Evolutionary conservation across 495 filamentous ascomycete species (phyloP).

Genomic region (Hyaloscypha bicolor): DNA sequence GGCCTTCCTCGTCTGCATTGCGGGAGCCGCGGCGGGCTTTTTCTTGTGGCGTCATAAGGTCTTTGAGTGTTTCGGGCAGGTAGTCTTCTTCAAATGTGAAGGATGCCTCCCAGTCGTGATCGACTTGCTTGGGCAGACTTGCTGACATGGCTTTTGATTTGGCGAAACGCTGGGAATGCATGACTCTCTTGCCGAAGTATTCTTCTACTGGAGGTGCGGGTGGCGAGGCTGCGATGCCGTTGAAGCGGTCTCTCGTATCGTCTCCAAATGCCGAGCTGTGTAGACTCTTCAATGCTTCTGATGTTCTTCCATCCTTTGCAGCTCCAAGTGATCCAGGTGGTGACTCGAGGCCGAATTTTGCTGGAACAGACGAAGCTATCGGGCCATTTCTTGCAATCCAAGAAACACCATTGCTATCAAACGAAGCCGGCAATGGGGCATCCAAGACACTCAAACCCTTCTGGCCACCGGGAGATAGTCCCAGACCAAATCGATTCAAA

Average conservation of each 20-base stretch:
- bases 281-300: conserved; percentile 75
- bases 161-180: conserved; percentile 82
- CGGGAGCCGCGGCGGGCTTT: conserved; percentile 82
- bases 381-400: conserved; percentile 87
- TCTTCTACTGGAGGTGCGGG: conserved; percentile 59
- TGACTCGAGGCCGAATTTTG: conserved; percentile 89
- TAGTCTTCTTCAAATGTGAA: conserved; percentile 95
- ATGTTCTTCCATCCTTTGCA: conserved; percentile 59
- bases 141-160: conserved; percentile 78
- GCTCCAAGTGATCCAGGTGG: conserved; percentile 73
- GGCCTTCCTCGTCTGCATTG: conserved; percentile 62
- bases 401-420: conserved; percentile 95
- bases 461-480: conserved; percentile 70
- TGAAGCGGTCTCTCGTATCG: conserved; percentile 54
- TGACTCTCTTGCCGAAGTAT: conserved; percentile 68
- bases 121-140: conserved; percentile 68
- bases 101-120: conserved; percentile 79
- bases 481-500: conserved; percentile 55
- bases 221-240: conserved; percentile 63
- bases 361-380: conserved; percentile 89
- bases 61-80: conserved; percentile 81
- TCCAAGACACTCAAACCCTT: conserved; percentile 84
- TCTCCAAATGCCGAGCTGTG: conserved; percentile 86
- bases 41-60: conserved; percentile 90
- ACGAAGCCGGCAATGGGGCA: conserved; percentile 91